Percentiles rank a stretch among this genome's conserved stretches.
Conservation (phyloP, 2,329 filamentous ascomycete genomes). For the Xylariaceae sp. region DNA sequence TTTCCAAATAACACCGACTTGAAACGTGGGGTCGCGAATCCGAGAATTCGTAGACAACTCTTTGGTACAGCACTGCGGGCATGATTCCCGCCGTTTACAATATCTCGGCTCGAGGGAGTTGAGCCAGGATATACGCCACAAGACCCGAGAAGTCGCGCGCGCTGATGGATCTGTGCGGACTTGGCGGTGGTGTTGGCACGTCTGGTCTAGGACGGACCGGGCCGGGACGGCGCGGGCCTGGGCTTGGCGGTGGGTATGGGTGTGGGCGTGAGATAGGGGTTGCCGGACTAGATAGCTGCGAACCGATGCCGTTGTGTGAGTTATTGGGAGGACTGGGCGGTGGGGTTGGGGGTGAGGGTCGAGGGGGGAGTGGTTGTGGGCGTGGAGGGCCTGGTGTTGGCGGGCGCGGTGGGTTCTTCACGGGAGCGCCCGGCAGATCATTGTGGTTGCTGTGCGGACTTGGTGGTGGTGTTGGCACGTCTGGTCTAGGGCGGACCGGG, state of each 20-base stretch:
- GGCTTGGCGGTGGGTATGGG: conserved; percentile 29
- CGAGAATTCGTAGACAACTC: too few relatives aligned
- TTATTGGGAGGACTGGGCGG: conserved; percentile 29
- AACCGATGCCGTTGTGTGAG: neutral
- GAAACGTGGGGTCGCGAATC: too few relatives aligned
- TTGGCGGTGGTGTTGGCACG: conserved; percentile 31
- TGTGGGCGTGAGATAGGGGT: conserved; percentile 19
- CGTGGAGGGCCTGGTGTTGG: conserved; percentile 30
- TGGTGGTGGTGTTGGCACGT: conserved; percentile 31
- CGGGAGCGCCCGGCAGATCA: neutral
- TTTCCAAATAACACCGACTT: too few relatives aligned
- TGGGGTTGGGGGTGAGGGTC: conserved; percentile 30
- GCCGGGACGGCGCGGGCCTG: conserved; percentile 23
- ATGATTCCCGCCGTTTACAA: too few relatives aligned
- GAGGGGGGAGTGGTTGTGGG: conserved; percentile 28
- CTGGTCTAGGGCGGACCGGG: conserved; percentile 25
- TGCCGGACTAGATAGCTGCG: conserved; percentile 16
- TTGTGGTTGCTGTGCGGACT: too few relatives aligned
- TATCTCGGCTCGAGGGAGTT: too few relatives aligned
- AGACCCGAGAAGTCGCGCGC: conserved; percentile 1
- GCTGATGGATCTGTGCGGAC: conserved; percentile 21
- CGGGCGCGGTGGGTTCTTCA: conserved; percentile 27
- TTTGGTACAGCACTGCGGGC: too few relatives aligned
- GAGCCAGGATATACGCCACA: neutral
- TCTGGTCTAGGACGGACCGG: conserved; percentile 27